Conservation (phyloP, 768 basidiomycete species). For the Heimioporus sp. region DNA sequence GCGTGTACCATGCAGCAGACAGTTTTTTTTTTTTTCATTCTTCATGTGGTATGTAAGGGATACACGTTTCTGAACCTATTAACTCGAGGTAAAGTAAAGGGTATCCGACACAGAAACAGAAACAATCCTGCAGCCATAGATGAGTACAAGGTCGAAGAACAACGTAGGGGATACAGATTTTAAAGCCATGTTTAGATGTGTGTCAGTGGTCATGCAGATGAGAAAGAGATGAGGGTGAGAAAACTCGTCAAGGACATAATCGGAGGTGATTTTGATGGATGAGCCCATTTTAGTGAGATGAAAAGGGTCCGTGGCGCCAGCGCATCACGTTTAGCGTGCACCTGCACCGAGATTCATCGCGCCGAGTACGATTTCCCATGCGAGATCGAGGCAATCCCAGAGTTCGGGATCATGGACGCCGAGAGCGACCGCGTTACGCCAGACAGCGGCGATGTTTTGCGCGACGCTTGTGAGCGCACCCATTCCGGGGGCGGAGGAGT, state of each 20-base stretch:
- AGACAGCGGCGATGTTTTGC: slow-evolving; percentile 58
- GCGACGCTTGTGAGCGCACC: slow-evolving; percentile 49
- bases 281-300: slow-evolving; percentile 18
- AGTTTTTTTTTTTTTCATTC: slow-evolving; percentile 9
- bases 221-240: slow-evolving; percentile 25
- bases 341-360: slow-evolving; percentile 55
- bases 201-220: slow-evolving; percentile 18
- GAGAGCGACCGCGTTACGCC: slow-evolving; percentile 70
- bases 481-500: slow-evolving; percentile 41
- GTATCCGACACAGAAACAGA: slow-evolving; percentile 22
- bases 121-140: slow-evolving; percentile 21
- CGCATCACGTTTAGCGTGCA: slow-evolving; percentile 25
- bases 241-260: slow-evolving; percentile 13
- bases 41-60: slow-evolving; percentile 23
- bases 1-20: neutral
- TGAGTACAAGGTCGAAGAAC: slow-evolving; percentile 8
- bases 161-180: slow-evolving; percentile 29
- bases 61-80: slow-evolving; percentile 30
- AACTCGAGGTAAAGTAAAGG: slow-evolving; percentile 27
- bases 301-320: slow-evolving; percentile 16
- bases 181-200: slow-evolving; percentile 16
- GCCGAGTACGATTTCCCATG: slow-evolving; percentile 66
- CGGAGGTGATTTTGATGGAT: slow-evolving; percentile 8
- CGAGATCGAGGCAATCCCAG: slow-evolving; percentile 65
- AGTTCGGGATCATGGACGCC: slow-evolving; percentile 63